A percentile compares a stretch with the other conserved stretches of the same genome.
phyloP scores from a whole-genome alignment of 257 asterid genomes.

The Osmanthus fragrans region DNA sequence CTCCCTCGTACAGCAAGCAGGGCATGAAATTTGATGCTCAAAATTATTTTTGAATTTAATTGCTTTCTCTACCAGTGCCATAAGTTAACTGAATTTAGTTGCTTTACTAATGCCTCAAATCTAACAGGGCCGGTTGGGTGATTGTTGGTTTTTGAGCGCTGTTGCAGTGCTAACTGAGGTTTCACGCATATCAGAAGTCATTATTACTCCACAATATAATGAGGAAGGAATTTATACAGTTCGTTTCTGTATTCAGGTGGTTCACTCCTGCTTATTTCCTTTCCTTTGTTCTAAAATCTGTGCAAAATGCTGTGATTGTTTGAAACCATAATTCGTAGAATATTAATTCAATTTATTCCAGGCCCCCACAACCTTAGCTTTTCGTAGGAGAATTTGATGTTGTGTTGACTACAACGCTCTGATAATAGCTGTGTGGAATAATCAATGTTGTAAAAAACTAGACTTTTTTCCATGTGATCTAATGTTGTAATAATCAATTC shows the following conservation, averaged over 20 bases:
- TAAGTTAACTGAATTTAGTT: slow-evolving; percentile 9
- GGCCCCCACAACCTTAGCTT: not conserved
- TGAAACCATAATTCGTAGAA: not conserved
- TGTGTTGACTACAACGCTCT: not conserved
- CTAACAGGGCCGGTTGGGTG: slow-evolving; percentile 92
- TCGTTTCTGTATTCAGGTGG: slow-evolving; percentile 98
- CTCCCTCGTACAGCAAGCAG: not conserved
- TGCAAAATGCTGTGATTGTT: slow-evolving; percentile 2
- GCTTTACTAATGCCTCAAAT: slow-evolving; percentile 25
- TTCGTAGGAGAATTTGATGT: not conserved
- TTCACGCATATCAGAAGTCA: slow-evolving; percentile 89
- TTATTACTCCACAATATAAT: slow-evolving; percentile 87
- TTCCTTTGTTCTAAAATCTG: not conserved
- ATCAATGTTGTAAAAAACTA: not conserved
- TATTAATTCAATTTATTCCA: not conserved
- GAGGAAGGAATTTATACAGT: slow-evolving; percentile 96
- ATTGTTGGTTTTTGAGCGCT: slow-evolving; percentile 99
- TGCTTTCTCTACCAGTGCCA: not conserved
- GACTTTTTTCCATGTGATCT: not conserved
- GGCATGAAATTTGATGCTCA: not conserved
- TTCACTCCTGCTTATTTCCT: not conserved
- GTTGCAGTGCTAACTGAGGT: slow-evolving; percentile 98
- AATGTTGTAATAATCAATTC: not conserved
- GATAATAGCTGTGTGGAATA: not conserved
- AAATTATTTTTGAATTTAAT: not conserved